Percentiles rank a stretch among this genome's conserved stretches.
Evolutionary conservation across 345 rosid genomes (phyloP).

Genomic region (Moricandia moricandioides): DNA sequence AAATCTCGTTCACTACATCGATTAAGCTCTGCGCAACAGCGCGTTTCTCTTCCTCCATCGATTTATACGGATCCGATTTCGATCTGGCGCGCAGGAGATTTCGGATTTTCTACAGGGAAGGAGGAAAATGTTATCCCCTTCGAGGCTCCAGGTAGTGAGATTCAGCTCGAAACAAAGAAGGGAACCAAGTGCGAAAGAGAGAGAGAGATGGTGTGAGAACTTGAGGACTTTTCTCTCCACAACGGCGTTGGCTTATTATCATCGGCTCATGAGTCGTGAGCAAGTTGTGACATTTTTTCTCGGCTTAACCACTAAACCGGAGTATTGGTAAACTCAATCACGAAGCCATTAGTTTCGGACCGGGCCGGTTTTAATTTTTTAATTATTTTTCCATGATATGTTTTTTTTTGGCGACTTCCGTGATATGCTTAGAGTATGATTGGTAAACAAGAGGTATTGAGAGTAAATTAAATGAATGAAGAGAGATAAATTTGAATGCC

Average conservation of each 20-base stretch:
- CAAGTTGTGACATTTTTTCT: conserved; percentile 8
- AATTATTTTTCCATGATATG: no score
- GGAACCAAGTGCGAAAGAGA: conserved; percentile 22
- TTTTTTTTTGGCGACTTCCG: no score
- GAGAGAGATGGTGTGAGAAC: conserved; percentile 15
- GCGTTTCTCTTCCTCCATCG: conserved; percentile 61
- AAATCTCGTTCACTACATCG: conserved; percentile 65
- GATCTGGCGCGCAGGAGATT: neutral
- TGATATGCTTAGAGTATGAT: no score
- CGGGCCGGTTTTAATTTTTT: neutral
- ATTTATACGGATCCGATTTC: conserved; percentile 19
- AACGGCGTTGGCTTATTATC: conserved; percentile 15
- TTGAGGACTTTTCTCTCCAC: conserved; percentile 22
- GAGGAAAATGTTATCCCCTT: conserved; percentile 2
- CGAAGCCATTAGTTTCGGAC: neutral
- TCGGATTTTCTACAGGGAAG: neutral
- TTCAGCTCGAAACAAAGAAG: conserved; percentile 18
- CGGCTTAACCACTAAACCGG: conserved; percentile 22
- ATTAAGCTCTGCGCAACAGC: conserved; percentile 50
- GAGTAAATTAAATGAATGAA: no score
- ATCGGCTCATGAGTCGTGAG: conserved; percentile 9
- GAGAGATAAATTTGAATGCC: no score
- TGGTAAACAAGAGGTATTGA: no score
- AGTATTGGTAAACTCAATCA: neutral
- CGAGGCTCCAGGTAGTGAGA: neutral